Conservation (phyloP, 1,284 basidiomycete genomes). For the Boletus mariae region DNA sequence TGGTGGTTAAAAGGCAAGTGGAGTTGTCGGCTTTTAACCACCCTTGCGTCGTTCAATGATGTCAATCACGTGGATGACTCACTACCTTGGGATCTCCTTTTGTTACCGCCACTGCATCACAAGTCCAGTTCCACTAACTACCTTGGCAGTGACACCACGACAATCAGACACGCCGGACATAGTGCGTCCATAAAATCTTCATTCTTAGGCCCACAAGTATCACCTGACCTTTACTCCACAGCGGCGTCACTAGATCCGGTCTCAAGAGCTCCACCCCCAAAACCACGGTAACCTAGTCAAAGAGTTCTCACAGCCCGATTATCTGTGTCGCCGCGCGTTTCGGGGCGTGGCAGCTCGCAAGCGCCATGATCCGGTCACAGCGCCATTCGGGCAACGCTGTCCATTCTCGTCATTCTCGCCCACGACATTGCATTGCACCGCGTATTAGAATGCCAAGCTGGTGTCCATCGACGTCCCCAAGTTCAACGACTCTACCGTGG, state of each 20-base stretch:
- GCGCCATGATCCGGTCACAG: not conserved
- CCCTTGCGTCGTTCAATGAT: no score
- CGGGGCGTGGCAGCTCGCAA: not conserved
- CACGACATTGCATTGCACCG: not conserved
- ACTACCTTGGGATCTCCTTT: not conserved
- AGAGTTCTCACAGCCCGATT: not conserved
- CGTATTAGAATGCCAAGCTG: not conserved
- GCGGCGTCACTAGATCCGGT: not conserved
- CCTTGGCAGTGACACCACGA: not conserved
- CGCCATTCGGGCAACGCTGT: not conserved
- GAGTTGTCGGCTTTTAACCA: constrained; percentile 8
- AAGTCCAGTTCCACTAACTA: not conserved
- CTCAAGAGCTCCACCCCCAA: not conserved
- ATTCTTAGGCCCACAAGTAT: not conserved
- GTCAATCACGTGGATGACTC: constrained; percentile 16
- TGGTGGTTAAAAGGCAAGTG: constrained; percentile 1
- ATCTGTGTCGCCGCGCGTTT: not conserved
- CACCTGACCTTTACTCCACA: not conserved
- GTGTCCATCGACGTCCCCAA: not conserved
- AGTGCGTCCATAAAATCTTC: not conserved
- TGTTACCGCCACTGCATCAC: not conserved
- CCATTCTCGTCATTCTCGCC: not conserved
- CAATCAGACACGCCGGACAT: not conserved
- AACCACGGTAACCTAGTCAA: not conserved
- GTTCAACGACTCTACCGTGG: not conserved